These are phyloP conservation scores for Tephrocybe sp. DNA, from an alignment of 768 basidiomycete species.

Conservation along the genomic window DNA sequence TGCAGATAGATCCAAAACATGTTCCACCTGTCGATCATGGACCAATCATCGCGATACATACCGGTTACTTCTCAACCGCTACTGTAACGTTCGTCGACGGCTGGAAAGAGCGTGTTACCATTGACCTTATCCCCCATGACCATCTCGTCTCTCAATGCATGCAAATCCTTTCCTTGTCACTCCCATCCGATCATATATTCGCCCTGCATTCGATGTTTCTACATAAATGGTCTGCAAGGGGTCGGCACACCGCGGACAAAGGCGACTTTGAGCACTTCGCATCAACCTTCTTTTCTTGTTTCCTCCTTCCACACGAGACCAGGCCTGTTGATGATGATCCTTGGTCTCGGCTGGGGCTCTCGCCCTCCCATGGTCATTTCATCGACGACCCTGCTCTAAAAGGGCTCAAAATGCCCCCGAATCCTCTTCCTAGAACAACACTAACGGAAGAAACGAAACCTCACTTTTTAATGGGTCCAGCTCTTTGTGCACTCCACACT, in stretches of 20 bases:
- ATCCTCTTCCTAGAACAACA: constrained; percentile 20
- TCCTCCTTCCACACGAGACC: constrained; percentile 36
- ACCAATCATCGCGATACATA: constrained; percentile 43
- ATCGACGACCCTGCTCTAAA: constrained; percentile 60
- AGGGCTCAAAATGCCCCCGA: constrained; percentile 35
- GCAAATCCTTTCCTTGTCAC: constrained; percentile 57
- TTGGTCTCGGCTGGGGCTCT: constrained; percentile 51
- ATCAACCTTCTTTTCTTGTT: constrained; percentile 47
- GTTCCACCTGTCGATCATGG: constrained; percentile 24
- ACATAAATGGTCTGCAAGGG: constrained; percentile 50
- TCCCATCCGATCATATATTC: constrained; percentile 59
- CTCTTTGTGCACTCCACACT: constrained; percentile 76
- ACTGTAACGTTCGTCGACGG: constrained; percentile 57
- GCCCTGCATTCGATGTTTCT: constrained; percentile 56
- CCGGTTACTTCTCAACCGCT: constrained; percentile 50
- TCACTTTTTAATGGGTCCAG: constrained; percentile 50
- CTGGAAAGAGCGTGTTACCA: constrained; percentile 40
- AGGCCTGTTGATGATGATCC: constrained; percentile 22
- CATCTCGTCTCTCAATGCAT: constrained; percentile 59
- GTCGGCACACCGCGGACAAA: constrained; percentile 42
- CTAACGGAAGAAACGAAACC: constrained; percentile 27
- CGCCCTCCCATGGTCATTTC: constrained; percentile 46
- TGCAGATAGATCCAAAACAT: constrained; percentile 21
- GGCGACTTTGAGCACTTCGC: constrained; percentile 59
- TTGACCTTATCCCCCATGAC: constrained; percentile 59